Base-by-base conservation (phyloP, 805 yeast species). In the Dipodascopsis uninucleata region DNA sequence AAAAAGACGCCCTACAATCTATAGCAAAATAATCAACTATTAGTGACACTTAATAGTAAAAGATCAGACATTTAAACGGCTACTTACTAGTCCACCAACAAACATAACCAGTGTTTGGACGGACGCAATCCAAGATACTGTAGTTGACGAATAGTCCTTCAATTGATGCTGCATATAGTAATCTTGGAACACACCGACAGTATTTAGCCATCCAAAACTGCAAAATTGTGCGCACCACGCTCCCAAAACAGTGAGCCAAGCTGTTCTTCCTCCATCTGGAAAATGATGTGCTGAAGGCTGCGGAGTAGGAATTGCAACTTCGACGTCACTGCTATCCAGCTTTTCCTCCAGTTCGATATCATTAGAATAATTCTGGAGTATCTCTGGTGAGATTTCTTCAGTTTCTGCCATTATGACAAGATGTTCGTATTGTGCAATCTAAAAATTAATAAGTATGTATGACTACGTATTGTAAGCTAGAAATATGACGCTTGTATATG, bases 191-290 rank as follows among this genome's bases (percentile, higher is more conserved):
- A 56, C 58, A 3, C 65, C 65, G 28, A 47, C 39, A 16, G 47
- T 41, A 31, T 49, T 49, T 7, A 49, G 31, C 31, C 83, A 55
- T 2, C 94, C 94, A 58, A 82, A 76, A 2, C 77, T 71, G 36
- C 76, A 72, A 5, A 76, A 61, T 47, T 78, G 65, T 2, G 85
- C 85, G 22, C 77, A 61, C 53, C 77, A 76, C 0, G 80, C 72
- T 2, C 82, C 83, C 9, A 75, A 41, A 1, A 75, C 61, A 1
- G 78, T 76, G 4, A 73, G 69, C 60, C 80, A 66, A 67, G 83
- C 81, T n/a, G 72, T 72, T 36, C 55, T 59, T 1, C 82, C 79
- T 1, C 78, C 75, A 34, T 81, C 82, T 4, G 77, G 78, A 36
- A 55, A 63, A 17, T 52, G 56, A 24, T 53, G 9, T 10, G n/a